phyloP scores from a whole-genome alignment of 768 basidiomycete species.

The Boletellus emodensis region DNA sequence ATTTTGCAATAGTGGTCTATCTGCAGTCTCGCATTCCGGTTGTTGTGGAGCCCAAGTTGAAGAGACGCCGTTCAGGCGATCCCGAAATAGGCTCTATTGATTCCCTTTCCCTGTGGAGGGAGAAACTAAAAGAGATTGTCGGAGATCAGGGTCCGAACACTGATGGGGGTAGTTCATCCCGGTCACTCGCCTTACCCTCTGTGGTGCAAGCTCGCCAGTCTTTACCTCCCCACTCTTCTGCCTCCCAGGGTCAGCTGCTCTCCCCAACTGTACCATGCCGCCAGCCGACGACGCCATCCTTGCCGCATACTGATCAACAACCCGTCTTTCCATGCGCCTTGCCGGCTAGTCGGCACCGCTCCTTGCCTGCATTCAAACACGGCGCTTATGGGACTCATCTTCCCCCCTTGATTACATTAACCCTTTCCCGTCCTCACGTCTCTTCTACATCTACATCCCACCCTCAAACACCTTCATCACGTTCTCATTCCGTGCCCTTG shows the following conservation, averaged over 20 bases:
- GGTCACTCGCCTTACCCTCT: constrained; percentile 10
- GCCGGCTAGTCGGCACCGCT: constrained; percentile 15
- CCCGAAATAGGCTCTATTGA: constrained; percentile 16
- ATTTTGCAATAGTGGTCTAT: constrained; percentile 37
- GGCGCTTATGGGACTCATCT: background rate
- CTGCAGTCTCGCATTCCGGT: constrained; percentile 30
- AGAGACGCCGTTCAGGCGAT: constrained; percentile 5
- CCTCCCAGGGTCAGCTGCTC: constrained; percentile 1
- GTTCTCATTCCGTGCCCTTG: constrained; percentile 2
- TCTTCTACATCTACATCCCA: background rate
- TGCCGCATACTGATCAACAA: background rate
- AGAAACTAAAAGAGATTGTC: constrained; percentile 1
- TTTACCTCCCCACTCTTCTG: background rate
- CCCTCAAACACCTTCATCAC: constrained; percentile 9
- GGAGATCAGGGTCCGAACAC: background rate
- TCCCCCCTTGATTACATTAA: constrained; percentile 1
- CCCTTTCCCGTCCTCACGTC: constrained; percentile 1
- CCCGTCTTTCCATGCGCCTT: background rate
- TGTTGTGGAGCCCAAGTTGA: constrained; percentile 10
- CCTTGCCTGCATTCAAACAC: constrained; percentile 23
- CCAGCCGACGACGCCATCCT: constrained; percentile 12
- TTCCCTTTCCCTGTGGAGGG: constrained; percentile 4
- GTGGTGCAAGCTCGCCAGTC: constrained; percentile 4
- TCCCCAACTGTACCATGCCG: constrained; percentile 1
- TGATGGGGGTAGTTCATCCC: background rate